Percentiles rank a stretch among this genome's conserved stretches.
Conservation (phyloP, 768 basidiomycete species). For the Hydnomerulius pinastri region DNA sequence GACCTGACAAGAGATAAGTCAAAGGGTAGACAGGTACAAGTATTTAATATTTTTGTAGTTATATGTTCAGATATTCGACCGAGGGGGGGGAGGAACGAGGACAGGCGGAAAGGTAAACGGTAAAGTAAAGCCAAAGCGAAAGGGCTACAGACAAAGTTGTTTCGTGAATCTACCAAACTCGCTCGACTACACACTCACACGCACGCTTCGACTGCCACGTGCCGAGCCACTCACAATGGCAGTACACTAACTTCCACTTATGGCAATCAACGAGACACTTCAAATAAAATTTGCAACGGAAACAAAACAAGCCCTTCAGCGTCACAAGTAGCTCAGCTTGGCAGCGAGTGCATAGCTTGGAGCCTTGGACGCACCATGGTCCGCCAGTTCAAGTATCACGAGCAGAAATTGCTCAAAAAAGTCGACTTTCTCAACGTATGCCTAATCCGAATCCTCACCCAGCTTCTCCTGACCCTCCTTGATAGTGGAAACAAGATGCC, state of each 20-base stretch:
- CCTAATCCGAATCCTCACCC: slow-evolving; percentile 9
- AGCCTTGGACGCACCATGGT: too few relatives aligned
- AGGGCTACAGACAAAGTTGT: slow-evolving; percentile 11
- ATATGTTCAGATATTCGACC: neutral
- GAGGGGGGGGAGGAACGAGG: neutral
- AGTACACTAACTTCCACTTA: neutral
- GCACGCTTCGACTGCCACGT: slow-evolving; percentile 33
- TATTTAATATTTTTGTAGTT: neutral
- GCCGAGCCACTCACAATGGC: slow-evolving; percentile 14
- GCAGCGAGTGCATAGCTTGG: too few relatives aligned
- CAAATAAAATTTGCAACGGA: neutral
- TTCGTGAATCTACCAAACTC: slow-evolving; percentile 9
- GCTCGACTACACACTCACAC: slow-evolving; percentile 13
- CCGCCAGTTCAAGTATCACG: slow-evolving; percentile 94
- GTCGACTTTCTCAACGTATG: slow-evolving; percentile 94
- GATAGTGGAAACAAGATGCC: slow-evolving; percentile 95
- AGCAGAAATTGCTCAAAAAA: slow-evolving; percentile 92
- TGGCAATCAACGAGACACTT: neutral
- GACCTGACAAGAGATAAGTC: slow-evolving; percentile 9
- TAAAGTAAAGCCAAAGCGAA: slow-evolving; percentile 4
- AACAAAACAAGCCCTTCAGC: slow-evolving; percentile 5
- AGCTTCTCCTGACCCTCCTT: slow-evolving; percentile 2
- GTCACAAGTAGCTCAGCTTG: slow-evolving; percentile 5
- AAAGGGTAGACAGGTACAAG: neutral
- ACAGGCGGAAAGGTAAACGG: neutral